phyloP scores from a whole-genome alignment of 1,284 basidiomycete genomes.

The Melampsora larici-populina region DNA sequence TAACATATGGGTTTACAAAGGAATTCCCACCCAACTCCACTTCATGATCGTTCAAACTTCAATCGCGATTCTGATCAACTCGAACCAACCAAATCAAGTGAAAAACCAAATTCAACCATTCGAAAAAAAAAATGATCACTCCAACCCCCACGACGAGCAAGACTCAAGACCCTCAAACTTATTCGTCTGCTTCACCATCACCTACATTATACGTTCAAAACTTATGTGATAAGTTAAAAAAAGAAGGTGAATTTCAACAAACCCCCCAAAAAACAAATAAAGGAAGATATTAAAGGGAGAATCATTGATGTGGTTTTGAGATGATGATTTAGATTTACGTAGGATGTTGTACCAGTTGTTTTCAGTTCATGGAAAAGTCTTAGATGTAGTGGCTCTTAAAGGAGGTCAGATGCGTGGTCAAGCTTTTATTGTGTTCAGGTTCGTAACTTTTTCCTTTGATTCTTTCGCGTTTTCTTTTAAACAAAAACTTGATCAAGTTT shows the following conservation, averaged over 20 bases:
- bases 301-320: background rate
- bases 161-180: too few relatives aligned
- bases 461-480: background rate
- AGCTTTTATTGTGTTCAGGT: slow-evolving; percentile 92
- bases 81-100: too few relatives aligned
- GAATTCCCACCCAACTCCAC: too few relatives aligned
- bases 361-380: slow-evolving; percentile 83
- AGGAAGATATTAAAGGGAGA: too few relatives aligned
- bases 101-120: too few relatives aligned
- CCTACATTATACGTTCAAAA: slow-evolving; percentile 89
- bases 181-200: background rate
- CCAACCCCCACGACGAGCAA: too few relatives aligned
- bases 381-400: slow-evolving; percentile 93
- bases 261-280: too few relatives aligned
- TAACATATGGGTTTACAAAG: too few relatives aligned
- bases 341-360: slow-evolving; percentile 83
- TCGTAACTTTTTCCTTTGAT: too few relatives aligned
- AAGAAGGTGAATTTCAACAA: slow-evolving; percentile 60
- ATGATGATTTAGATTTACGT: slow-evolving; percentile 63
- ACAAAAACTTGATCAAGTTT: background rate
- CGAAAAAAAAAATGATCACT: too few relatives aligned
- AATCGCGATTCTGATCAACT: too few relatives aligned
- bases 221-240: slow-evolving; percentile 89
- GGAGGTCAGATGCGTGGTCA: slow-evolving; percentile 83
- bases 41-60: too few relatives aligned